Percentiles rank a stretch among this genome's conserved stretches.
phyloP scores from a whole-genome alignment of 257 asterid genomes.

The Solanum chilense region DNA sequence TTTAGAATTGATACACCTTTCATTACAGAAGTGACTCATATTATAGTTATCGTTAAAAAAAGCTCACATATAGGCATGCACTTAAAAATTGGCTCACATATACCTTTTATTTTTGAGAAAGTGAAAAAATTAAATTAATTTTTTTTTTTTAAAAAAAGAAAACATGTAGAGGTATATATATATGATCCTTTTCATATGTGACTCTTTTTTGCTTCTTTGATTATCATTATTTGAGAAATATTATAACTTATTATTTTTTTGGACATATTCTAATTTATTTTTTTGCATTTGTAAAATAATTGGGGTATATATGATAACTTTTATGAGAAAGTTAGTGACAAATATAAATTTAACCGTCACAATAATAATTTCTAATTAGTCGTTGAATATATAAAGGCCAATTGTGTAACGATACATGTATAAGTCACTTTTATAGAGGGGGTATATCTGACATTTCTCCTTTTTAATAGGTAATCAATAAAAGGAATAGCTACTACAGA shows the following conservation, averaged over 20 bases:
- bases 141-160: too few species aligned
- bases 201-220: neutral
- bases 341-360: too few species aligned
- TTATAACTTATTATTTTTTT: too few species aligned
- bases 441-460: neutral
- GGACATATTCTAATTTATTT: too few species aligned
- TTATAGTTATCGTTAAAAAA: neutral
- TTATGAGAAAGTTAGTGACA: neutral
- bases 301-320: neutral
- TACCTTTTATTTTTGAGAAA: neutral
- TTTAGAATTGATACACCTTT: too few species aligned
- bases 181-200: neutral
- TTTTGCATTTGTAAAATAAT: neutral
- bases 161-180: too few species aligned
- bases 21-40: neutral
- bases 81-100: neutral
- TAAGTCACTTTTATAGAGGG: too few species aligned
- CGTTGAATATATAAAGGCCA: neutral
- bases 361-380: neutral
- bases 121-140: neutral
- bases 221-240: neutral
- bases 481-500: neutral
- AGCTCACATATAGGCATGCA: neutral
- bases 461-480: neutral
- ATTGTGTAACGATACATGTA: neutral